Conservation (phyloP, 768 basidiomycete genomes). For the Antrodiella citrinella region DNA sequence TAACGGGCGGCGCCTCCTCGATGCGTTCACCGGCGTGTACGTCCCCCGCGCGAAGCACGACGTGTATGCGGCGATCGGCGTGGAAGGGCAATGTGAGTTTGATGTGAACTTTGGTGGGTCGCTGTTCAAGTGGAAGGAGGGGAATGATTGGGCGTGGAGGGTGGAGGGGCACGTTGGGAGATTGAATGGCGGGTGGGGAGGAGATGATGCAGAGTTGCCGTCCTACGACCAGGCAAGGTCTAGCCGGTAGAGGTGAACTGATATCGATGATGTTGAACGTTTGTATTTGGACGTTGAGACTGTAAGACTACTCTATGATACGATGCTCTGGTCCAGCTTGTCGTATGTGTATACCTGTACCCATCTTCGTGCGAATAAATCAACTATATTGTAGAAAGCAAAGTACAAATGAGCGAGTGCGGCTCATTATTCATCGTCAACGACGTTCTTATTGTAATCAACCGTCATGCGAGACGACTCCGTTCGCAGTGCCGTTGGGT, state of each 20-base stretch:
- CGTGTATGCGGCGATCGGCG: conserved; percentile 58
- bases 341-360: too few species aligned
- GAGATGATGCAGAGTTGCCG: conserved; percentile 35
- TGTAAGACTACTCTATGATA: too few species aligned
- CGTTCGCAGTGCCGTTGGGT: conserved; percentile 2
- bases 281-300: too few species aligned
- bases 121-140: conserved; percentile 53
- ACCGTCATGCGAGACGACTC: neutral
- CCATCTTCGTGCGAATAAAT: too few species aligned
- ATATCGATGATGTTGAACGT: too few species aligned
- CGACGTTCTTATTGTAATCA: too few species aligned
- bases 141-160: conserved; percentile 59
- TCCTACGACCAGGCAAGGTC: conserved; percentile 16
- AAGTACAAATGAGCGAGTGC: too few species aligned
- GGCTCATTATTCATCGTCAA: too few species aligned
- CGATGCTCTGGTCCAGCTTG: too few species aligned
- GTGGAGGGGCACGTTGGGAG: conserved; percentile 55
- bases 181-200: conserved; percentile 26
- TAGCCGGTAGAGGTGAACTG: too few species aligned
- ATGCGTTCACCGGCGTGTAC: conserved; percentile 54
- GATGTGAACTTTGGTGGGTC: conserved; percentile 62
- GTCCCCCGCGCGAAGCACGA: conserved; percentile 42
- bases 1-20: conserved; percentile 47
- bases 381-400: too few species aligned
- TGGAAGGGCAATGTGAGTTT: conserved; percentile 43